Conservation (phyloP, 2,329 filamentous ascomycete genomes). For the Epichloe bromicola region DNA sequence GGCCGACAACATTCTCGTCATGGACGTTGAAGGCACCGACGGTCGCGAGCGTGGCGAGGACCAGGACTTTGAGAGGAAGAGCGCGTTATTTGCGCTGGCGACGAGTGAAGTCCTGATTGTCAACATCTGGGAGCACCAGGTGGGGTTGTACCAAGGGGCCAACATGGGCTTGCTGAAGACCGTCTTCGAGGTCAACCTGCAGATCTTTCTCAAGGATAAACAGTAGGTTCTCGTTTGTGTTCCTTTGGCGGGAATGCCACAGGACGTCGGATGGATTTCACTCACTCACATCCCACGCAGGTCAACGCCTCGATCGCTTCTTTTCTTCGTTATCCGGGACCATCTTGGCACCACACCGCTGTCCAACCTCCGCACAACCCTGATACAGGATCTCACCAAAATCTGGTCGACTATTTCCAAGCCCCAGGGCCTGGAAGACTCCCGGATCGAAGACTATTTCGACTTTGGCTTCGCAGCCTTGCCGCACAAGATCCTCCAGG, state of each 20-base stretch:
- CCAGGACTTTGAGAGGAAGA: slow-evolving; percentile 98
- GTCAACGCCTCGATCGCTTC: slow-evolving; percentile 74
- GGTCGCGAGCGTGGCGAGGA: slow-evolving; percentile 93
- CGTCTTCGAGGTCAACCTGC: slow-evolving; percentile 95
- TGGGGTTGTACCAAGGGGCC: slow-evolving; percentile 92
- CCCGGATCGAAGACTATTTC: slow-evolving; percentile 91
- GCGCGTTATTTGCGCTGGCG: slow-evolving; percentile 88
- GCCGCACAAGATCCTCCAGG: slow-evolving; percentile 92
- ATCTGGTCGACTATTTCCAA: slow-evolving; percentile 93
- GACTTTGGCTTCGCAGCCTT: slow-evolving; percentile 95
- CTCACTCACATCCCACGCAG: slow-evolving; percentile 30
- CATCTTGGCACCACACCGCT: slow-evolving; percentile 88
- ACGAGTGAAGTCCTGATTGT: slow-evolving; percentile 97
- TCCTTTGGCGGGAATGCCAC: not conserved
- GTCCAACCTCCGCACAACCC: slow-evolving; percentile 75
- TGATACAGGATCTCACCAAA: slow-evolving; percentile 79
- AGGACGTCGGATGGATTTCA: not conserved
- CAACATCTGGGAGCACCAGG: slow-evolving; percentile 99
- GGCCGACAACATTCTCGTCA: slow-evolving; percentile 96
- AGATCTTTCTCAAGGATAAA: slow-evolving; percentile 91
- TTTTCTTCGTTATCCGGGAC: slow-evolving; percentile 98
- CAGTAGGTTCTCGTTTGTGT: slow-evolving; percentile 47
- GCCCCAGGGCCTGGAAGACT: slow-evolving; percentile 74
- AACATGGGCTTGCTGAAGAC: slow-evolving; percentile 99
- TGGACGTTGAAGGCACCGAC: slow-evolving; percentile 98